Percentiles rank a stretch among this genome's conserved stretches.
These are phyloP conservation scores for Cymbopogon flexuosus DNA, from an alignment of 202 grass and related monocot genomes.

Conservation along the genomic window DNA sequence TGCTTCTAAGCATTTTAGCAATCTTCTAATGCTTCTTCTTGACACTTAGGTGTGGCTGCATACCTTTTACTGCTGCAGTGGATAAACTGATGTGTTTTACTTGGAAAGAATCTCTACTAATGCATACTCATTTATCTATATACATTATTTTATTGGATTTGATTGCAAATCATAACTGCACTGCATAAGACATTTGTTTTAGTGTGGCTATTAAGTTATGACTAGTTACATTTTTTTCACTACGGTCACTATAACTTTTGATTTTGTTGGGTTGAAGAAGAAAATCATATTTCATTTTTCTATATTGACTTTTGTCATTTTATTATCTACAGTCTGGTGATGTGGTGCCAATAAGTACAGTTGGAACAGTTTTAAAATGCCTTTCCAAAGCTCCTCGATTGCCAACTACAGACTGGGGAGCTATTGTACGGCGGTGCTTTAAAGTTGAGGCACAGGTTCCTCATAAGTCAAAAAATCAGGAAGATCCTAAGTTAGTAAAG, in stretches of 20 bases:
- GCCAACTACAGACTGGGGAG: slow-evolving; percentile 77
- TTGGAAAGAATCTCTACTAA: background rate
- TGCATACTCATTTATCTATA: background rate
- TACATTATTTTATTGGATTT: background rate
- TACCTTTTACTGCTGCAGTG: slow-evolving; percentile 17
- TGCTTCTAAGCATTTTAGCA: background rate
- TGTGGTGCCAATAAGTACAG: slow-evolving; percentile 43
- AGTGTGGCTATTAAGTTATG: background rate
- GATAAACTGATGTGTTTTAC: background rate
- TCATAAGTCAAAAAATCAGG: slow-evolving; percentile 25
- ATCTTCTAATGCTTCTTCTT: background rate
- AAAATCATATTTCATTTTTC: slow-evolving; percentile 5
- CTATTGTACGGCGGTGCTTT: slow-evolving; percentile 65
- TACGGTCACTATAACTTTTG: background rate
- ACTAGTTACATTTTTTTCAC: slow-evolving; percentile 4
- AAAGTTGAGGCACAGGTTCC: slow-evolving; percentile 49
- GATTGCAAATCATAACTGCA: background rate
- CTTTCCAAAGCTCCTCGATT: slow-evolving; percentile 71
- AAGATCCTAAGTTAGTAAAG: slow-evolving; percentile 40
- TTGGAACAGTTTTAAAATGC: slow-evolving; percentile 71
- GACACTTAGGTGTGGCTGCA: background rate
- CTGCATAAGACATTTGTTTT: background rate
- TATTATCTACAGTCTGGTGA: slow-evolving; percentile 44
- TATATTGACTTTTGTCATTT: slow-evolving; percentile 21
- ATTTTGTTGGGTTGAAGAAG: slow-evolving; percentile 25